Evolutionary conservation across 805 yeast species (phyloP).

Genomic region (Myxozyma lipomycoides): DNA sequence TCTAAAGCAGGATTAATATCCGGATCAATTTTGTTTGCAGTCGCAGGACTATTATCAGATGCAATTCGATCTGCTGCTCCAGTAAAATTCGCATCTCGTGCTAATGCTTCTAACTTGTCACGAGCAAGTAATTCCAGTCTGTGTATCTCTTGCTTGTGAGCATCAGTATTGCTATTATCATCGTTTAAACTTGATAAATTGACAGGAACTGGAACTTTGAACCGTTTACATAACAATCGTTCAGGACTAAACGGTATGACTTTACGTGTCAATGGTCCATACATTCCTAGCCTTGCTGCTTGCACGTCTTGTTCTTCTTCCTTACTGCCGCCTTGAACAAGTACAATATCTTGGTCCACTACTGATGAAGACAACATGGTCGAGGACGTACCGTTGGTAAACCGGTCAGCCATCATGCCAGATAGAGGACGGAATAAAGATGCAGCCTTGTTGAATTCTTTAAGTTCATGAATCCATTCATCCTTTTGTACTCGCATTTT

Average conservation of each 20-base stretch:
- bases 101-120: neutral
- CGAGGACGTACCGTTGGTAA: slow-evolving; percentile 18
- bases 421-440: slow-evolving; percentile 29
- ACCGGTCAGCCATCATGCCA: slow-evolving; percentile 32
- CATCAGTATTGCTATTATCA: neutral
- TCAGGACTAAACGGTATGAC: slow-evolving; percentile 27
- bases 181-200: neutral
- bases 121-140: neutral
- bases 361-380: neutral
- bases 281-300: slow-evolving; percentile 30
- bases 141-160: slow-evolving; percentile 5
- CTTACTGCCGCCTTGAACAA: slow-evolving; percentile 2
- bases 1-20: slow-evolving; percentile 28
- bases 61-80: neutral
- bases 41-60: slow-evolving; percentile 3
- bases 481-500: neutral
- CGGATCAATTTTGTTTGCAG: slow-evolving; percentile 5
- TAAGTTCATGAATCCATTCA: slow-evolving; percentile 24
- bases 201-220: slow-evolving; percentile 16
- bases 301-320: slow-evolving; percentile 9
- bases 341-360: slow-evolving; percentile 5
- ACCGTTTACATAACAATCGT: slow-evolving; percentile 32
- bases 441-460: slow-evolving; percentile 32
- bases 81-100: neutral
- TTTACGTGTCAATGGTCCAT: slow-evolving; percentile 30